These are phyloP conservation scores for Kwoniella newhampshirensis DNA, from an alignment of 768 basidiomycete genomes.

Conservation along the genomic window DNA sequence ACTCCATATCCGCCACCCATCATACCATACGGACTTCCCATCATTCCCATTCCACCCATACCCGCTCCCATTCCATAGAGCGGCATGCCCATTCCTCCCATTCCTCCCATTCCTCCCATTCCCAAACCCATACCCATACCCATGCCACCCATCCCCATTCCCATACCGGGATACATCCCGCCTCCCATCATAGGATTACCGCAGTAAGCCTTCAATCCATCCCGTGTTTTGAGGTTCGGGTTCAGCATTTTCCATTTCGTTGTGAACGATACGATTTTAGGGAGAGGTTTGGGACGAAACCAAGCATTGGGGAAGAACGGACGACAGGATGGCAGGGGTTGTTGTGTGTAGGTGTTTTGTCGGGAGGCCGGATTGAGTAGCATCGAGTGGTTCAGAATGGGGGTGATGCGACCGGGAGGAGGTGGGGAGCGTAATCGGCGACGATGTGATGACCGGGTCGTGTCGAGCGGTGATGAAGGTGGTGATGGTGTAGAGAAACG, in stretches of 20 bases:
- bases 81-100: conserved; percentile 24
- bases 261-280: conserved; percentile 21
- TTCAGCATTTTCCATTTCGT: conserved; percentile 44
- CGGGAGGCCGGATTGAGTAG: no score
- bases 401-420: conserved; percentile 7
- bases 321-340: no score
- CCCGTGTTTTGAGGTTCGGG: conserved; percentile 31
- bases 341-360: no score
- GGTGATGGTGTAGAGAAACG: conserved; percentile 9
- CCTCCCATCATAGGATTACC: conserved; percentile 27
- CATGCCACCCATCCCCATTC: conserved; percentile 25
- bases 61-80: conserved; percentile 24
- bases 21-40: conserved; percentile 18
- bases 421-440: conserved; percentile 10
- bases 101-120: conserved; percentile 11
- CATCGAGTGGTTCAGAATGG: neutral
- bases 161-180: conserved; percentile 26
- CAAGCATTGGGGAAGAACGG: neutral
- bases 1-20: conserved; percentile 5
- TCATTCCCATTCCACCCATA: conserved; percentile 24
- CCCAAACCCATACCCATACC: conserved; percentile 18
- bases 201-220: conserved; percentile 32
- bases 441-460: conserved; percentile 3
- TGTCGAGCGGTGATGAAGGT: neutral
- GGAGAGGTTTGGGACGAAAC: conserved; percentile 27